These are phyloP conservation scores for Stephania japonica DNA, from an alignment of 164 flowering plant genomes.

Conservation along the genomic window DNA sequence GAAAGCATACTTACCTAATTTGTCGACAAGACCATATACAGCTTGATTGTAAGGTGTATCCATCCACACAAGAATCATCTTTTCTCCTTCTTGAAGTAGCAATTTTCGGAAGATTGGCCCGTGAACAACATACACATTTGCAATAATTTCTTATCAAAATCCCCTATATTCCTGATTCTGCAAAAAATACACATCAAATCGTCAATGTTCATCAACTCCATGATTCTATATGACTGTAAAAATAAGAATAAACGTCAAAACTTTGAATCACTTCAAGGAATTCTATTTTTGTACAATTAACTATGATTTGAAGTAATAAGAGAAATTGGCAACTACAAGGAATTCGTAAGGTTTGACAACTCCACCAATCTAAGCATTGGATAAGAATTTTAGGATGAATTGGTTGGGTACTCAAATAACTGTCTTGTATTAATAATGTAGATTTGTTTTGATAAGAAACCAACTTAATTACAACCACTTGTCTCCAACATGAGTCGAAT, in stretches of 20 bases:
- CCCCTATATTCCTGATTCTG: conserved; percentile 47
- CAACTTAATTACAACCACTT: too few species aligned
- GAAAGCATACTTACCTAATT: conserved; percentile 50
- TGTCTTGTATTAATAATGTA: too few species aligned
- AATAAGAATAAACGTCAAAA: neutral
- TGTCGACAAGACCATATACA: conserved; percentile 94
- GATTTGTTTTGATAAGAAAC: too few species aligned
- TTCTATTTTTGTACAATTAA: neutral
- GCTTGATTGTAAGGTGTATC: conserved; percentile 95
- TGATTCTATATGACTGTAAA: neutral
- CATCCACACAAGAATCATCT: conserved; percentile 80
- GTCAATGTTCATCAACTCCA: too few species aligned
- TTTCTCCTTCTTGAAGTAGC: conserved; percentile 96
- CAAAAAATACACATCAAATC: conserved; percentile 1
- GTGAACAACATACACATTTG: conserved; percentile 74
- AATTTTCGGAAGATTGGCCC: conserved; percentile 73
- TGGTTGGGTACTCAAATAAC: too few species aligned
- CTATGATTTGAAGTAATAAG: neutral
- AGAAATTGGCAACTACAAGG: neutral
- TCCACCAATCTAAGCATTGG: too few species aligned
- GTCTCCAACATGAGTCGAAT: too few species aligned
- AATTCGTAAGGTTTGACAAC: too few species aligned
- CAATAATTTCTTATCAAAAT: conserved; percentile 54
- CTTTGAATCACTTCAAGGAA: neutral
- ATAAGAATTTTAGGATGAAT: too few species aligned